phyloP scores from a whole-genome alignment of 139 green algal species.

The Chlorella sorokiniana region DNA sequence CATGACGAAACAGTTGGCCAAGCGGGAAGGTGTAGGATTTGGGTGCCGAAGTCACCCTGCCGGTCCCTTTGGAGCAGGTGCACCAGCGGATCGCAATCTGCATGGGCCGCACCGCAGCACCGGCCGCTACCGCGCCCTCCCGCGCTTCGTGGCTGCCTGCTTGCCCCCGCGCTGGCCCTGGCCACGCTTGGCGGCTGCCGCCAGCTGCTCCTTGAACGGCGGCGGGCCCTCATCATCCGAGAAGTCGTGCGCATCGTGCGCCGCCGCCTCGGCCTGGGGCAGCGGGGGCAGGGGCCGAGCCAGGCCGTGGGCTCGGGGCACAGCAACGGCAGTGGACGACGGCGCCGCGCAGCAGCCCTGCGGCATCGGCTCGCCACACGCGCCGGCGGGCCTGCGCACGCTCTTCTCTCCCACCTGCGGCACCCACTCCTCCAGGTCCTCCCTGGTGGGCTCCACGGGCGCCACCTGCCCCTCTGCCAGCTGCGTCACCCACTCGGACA shows the following conservation, averaged over 20 bases:
- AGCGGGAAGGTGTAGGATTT: too few relatives aligned
- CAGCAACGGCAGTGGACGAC: not conserved
- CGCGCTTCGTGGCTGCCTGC: not conserved
- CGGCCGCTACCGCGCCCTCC: not conserved
- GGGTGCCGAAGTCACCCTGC: too few relatives aligned
- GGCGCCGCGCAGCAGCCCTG: not conserved
- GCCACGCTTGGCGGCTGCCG: constrained; percentile 16
- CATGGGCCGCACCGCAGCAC: not conserved
- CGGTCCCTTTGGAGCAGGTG: too few relatives aligned
- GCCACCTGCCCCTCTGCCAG: constrained; percentile 30
- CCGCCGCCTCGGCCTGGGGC: constrained; percentile 7
- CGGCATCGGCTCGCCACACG: not conserved
- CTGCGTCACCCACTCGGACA: constrained; percentile 31
- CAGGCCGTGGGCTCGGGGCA: too few relatives aligned
- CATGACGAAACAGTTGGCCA: too few relatives aligned
- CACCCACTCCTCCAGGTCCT: constrained; percentile 24
- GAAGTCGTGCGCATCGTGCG: constrained; percentile 15
- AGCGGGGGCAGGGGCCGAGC: too few relatives aligned
- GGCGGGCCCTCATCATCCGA: constrained; percentile 11
- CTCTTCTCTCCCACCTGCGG: not conserved
- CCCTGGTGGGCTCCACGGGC: not conserved
- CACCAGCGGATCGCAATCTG: not conserved
- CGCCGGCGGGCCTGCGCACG: too few relatives aligned
- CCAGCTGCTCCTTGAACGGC: constrained; percentile 18
- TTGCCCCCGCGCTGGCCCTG: not conserved